Percentiles rank a stretch among this genome's conserved stretches.
Evolutionary conservation across 768 basidiomycete species (phyloP).

Genomic region (Rhodotorula graminis): DNA sequence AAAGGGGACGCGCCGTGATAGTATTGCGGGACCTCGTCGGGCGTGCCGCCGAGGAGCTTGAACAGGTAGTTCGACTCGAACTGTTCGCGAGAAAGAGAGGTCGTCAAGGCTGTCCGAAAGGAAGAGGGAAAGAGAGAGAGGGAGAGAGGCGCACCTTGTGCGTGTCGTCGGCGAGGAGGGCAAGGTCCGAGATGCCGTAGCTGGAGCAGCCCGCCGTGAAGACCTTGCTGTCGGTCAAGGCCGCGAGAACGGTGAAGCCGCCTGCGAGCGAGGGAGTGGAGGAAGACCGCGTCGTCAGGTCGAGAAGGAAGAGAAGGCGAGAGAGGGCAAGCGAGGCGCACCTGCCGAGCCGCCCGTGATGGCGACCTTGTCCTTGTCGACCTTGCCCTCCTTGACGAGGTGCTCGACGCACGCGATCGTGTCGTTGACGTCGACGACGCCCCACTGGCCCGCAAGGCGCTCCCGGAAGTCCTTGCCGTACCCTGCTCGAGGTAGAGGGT

Average conservation of each 20-base stretch:
- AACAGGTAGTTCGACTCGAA: slow-evolving; percentile 51
- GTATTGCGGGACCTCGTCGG: slow-evolving; percentile 56
- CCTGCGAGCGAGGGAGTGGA: slow-evolving; percentile 48
- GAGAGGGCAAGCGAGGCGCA: slow-evolving; percentile 10
- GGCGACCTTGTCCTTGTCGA: slow-evolving; percentile 61
- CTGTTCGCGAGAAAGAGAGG: neutral
- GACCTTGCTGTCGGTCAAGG: slow-evolving; percentile 51
- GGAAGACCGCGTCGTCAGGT: neutral
- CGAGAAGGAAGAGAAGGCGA: neutral
- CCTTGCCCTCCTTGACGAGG: slow-evolving; percentile 55
- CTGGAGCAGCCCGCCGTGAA: slow-evolving; percentile 63
- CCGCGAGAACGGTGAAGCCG: slow-evolving; percentile 62
- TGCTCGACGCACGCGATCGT: slow-evolving; percentile 57
- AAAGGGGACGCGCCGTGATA: slow-evolving; percentile 51
- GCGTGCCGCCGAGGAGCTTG: slow-evolving; percentile 62
- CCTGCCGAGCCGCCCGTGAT: slow-evolving; percentile 66
- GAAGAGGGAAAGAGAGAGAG: neutral
- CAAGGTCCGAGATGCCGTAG: slow-evolving; percentile 68
- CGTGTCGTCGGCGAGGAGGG: slow-evolving; percentile 57
- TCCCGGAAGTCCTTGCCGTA: slow-evolving; percentile 64
- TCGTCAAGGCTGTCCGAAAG: too few relatives aligned
- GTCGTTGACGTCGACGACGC: slow-evolving; percentile 67
- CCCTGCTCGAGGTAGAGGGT: slow-evolving; percentile 57
- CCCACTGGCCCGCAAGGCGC: slow-evolving; percentile 65
- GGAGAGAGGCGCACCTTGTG: slow-evolving; percentile 52